phyloP scores from a whole-genome alignment of 306 rosid genomes.

The Fagus crenata region DNA sequence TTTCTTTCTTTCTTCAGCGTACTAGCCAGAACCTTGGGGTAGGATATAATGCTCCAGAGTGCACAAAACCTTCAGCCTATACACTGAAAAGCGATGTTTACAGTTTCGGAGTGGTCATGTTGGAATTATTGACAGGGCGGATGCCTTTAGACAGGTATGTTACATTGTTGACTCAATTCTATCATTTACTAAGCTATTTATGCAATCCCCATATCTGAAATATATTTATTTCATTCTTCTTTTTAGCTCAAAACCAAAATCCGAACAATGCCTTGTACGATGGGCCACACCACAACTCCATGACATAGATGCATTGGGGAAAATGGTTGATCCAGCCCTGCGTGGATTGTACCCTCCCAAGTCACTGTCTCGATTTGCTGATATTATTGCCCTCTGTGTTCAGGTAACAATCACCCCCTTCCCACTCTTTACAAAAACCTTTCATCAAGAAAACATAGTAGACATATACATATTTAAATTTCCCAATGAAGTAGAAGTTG shows the following conservation, averaged over 20 bases:
- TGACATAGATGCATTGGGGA: slow-evolving; percentile 62
- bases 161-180: neutral
- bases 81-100: slow-evolving; percentile 75
- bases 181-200: neutral
- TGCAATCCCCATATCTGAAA: slow-evolving; percentile 18
- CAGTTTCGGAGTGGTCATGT: slow-evolving; percentile 88
- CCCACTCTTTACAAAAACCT: neutral
- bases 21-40: slow-evolving; percentile 66
- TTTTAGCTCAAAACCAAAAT: slow-evolving; percentile 52
- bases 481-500: neutral
- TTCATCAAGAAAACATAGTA: neutral
- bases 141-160: slow-evolving; percentile 76
- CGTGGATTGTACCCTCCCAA: slow-evolving; percentile 87
- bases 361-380: slow-evolving; percentile 80
- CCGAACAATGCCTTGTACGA: slow-evolving; percentile 67
- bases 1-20: slow-evolving; percentile 37
- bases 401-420: slow-evolving; percentile 44
- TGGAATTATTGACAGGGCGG: slow-evolving; percentile 84
- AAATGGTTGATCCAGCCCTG: slow-evolving; percentile 78
- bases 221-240: neutral
- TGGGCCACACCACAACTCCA: slow-evolving; percentile 89
- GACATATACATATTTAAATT: neutral
- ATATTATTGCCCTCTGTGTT: slow-evolving; percentile 70
- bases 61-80: slow-evolving; percentile 62
- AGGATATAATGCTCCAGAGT: slow-evolving; percentile 93